phyloP scores from a whole-genome alignment of 805 yeast species.

The Kluyveromyces aestuarii region DNA sequence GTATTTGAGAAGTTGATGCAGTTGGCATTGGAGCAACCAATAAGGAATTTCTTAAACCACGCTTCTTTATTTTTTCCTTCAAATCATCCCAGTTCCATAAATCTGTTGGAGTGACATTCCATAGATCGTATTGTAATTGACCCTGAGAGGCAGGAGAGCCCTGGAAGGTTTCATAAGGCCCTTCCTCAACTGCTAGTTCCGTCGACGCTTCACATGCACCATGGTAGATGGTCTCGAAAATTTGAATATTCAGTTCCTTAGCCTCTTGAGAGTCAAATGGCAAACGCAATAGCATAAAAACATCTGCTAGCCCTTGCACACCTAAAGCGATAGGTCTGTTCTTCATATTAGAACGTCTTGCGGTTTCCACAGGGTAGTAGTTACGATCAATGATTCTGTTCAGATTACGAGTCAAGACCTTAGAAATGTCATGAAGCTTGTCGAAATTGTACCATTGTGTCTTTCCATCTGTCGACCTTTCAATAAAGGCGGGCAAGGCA shows the following conservation, averaged over 20 bases:
- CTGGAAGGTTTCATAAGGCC: conserved; percentile 60
- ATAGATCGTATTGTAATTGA: conserved; percentile 73
- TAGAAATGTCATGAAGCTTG: conserved; percentile 64
- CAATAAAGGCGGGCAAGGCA: conserved; percentile 75
- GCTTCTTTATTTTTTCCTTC: conserved; percentile 45
- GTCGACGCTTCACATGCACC: conserved; percentile 83
- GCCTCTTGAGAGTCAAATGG: conserved; percentile 86
- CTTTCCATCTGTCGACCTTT: conserved; percentile 34
- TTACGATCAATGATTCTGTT: conserved; percentile 80
- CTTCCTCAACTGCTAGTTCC: conserved; percentile 64
- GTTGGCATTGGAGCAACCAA: conserved; percentile 96
- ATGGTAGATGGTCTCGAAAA: conserved; percentile 93
- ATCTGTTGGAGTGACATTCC: conserved; percentile 72
- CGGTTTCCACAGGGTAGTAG: conserved; percentile 73
- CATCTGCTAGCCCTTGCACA: conserved; percentile 95
- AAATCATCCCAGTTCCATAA: conserved; percentile 80
- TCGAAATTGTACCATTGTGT: conserved; percentile 58
- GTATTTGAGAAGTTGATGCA: conserved; percentile 92
- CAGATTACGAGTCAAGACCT: conserved; percentile 70
- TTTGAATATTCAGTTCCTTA: conserved; percentile 63
- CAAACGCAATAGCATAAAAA: conserved; percentile 66
- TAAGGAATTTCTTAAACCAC: conserved; percentile 81
- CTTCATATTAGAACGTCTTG: conserved; percentile 64
- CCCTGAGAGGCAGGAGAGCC: conserved; percentile 94
- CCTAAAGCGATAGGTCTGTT: conserved; percentile 96